Percentiles rank a stretch among this genome's conserved stretches.
phyloP scores from a whole-genome alignment of 2,329 filamentous ascomycete species.

The Fusarium verticillioides region DNA sequence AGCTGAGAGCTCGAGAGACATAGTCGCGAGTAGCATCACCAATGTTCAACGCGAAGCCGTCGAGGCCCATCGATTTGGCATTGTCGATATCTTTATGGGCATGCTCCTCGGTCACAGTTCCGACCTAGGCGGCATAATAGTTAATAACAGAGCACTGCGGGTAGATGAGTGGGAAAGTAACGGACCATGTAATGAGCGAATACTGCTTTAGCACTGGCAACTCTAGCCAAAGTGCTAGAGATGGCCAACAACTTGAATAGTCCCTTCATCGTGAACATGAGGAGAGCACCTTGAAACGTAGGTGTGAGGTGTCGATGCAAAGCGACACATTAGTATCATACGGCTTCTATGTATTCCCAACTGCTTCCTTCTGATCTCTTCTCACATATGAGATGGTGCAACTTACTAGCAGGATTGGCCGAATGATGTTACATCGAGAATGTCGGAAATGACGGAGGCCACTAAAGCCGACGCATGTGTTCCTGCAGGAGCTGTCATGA shows the following conservation, averaged over 20 bases:
- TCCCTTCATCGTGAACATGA: neutral
- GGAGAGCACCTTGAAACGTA: fast-evolving
- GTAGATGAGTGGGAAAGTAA: fast-evolving
- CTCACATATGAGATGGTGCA: neutral
- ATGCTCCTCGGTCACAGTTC: neutral
- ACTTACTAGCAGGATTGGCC: too few relatives aligned
- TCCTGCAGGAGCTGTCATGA: neutral
- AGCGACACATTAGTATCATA: neutral
- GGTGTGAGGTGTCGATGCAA: fast-evolving
- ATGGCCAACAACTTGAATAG: neutral
- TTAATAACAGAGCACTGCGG: neutral
- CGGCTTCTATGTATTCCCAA: neutral
- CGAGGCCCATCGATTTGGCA: neutral
- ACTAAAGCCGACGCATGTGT: neutral
- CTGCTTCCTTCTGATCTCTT: fast-evolving
- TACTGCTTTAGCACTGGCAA: neutral
- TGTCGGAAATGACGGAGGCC: neutral
- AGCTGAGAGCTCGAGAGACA: neutral
- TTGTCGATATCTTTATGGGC: neutral
- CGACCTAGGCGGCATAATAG: neutral
- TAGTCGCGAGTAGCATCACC: neutral
- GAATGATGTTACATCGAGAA: neutral
- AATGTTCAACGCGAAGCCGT: neutral
- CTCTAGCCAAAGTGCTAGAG: neutral
- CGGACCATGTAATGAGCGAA: neutral